Evolutionary conservation across 2,329 filamentous ascomycete genomes (phyloP).

Genomic region (Talaromyces verruculosus): DNA sequence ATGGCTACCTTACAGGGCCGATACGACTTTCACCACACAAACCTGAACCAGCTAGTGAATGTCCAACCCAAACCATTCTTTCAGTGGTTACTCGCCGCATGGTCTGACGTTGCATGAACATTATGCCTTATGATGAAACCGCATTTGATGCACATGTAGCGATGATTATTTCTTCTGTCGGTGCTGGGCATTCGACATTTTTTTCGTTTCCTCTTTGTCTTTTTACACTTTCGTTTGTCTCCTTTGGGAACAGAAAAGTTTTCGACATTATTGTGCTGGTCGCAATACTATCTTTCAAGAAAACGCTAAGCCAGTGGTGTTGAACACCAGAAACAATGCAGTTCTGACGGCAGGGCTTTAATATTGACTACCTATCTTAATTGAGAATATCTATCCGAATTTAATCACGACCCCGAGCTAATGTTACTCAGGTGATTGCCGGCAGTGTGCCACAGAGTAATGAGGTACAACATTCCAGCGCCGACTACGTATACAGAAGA

Average conservation of each 20-base stretch:
- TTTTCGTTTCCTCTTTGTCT: neutral
- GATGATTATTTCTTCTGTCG: neutral
- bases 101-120: constrained; percentile 31
- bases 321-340: neutral
- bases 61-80: constrained; percentile 54
- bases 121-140: neutral
- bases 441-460: neutral
- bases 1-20: constrained; percentile 67
- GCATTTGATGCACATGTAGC: neutral
- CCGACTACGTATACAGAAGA: neutral
- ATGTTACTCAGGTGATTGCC: neutral
- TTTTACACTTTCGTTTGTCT: neutral
- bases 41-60: constrained; percentile 57
- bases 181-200: neutral
- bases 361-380: neutral
- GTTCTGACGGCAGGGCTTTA: neutral
- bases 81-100: constrained; percentile 56
- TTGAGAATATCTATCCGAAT: neutral
- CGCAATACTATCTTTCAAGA: neutral
- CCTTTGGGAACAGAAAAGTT: neutral
- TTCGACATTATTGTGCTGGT: neutral
- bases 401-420: neutral
- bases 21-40: constrained; percentile 63
- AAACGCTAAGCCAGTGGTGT: neutral
- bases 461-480: neutral